Base-by-base conservation (phyloP, 2,329 filamentous ascomycete species). In the Neoarthrinium moseri region DNA sequence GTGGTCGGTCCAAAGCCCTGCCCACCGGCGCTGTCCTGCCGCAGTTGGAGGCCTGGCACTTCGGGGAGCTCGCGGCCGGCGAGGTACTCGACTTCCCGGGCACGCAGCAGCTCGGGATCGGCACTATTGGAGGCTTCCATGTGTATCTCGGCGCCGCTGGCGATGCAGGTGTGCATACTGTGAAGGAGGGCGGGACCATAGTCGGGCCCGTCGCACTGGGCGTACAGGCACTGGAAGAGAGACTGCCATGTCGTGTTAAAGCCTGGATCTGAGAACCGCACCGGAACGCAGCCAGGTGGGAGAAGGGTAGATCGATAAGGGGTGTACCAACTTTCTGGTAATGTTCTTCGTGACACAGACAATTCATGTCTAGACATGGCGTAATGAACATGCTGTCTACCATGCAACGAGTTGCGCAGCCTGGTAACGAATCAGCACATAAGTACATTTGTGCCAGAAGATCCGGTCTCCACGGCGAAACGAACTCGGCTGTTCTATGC, bases 311-410 rank as follows among this genome's bases (percentile, higher is more conserved):
- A 24, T 20, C 5, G 15, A 13, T 46, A 4, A 32, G 21, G 29
- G 15, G 11, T 34, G 11, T 24, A 23, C 13, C 13, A 18, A 39
- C 52, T 32, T 48, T 55, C 47, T 62, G 61, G 37, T 61, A 64
- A 27, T 60, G 54, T 45, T 57, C 54, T 46, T 59, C 50, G 23
- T 58, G 57, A 33, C 59, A 64, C 38, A 62, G 58, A 22, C 61
- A 61, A 30, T 46, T 56, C 21, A 57, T 57, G 45, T 63, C 59
- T 17, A 59, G 45, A 41, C 60, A 64, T 46, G 58, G 59, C 17
- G 57, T 62, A 38, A 58, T 52, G 40, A 60, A 61, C 58, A 62
- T 63, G 53, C 59, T 62, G 35, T 63, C 51, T 26, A 63, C 46
- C 56, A 63, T 62, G 50, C 60, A 62, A 21, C 59, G 57, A 13